Percentiles rank a stretch among this genome's conserved stretches.
Evolutionary conservation across 176 grass and related monocot species (phyloP).

Genomic region (Thalia dealbata): DNA sequence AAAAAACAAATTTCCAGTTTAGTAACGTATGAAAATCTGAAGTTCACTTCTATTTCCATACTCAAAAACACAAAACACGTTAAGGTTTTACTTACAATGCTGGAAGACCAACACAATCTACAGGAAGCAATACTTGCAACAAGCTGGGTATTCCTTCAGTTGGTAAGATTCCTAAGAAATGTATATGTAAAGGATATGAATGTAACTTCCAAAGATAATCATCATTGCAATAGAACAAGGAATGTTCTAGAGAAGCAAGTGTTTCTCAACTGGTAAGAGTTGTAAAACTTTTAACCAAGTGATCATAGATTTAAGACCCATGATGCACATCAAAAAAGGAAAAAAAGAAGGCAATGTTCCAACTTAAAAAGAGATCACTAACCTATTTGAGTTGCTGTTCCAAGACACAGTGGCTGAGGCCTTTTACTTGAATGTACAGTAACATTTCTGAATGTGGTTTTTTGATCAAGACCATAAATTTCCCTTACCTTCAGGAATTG

Average conservation of each 20-base stretch:
- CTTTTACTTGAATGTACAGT: conserved; percentile 61
- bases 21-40: not conserved
- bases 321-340: too few species aligned
- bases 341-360: conserved; percentile 3
- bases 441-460: conserved; percentile 67
- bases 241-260: too few species aligned
- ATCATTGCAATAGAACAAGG: too few species aligned
- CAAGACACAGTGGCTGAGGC: conserved; percentile 85
- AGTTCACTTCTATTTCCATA: not conserved
- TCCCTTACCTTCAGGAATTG: conserved; percentile 51
- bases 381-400: conserved; percentile 94
- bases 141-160: conserved; percentile 95
- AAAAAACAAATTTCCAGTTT: too few species aligned
- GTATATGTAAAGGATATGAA: conserved; percentile 15
- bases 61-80: not conserved
- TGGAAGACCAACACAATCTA: conserved; percentile 75
- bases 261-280: too few species aligned
- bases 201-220: conserved; percentile 14
- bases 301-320: too few species aligned
- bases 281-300: too few species aligned
- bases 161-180: conserved; percentile 50
- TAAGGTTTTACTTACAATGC: conserved; percentile 40
- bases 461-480: conserved; percentile 82
- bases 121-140: conserved; percentile 70
- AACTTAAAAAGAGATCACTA: conserved; percentile 5